phyloP scores from a whole-genome alignment of 805 yeast species.

The Brettanomyces bruxellensis region DNA sequence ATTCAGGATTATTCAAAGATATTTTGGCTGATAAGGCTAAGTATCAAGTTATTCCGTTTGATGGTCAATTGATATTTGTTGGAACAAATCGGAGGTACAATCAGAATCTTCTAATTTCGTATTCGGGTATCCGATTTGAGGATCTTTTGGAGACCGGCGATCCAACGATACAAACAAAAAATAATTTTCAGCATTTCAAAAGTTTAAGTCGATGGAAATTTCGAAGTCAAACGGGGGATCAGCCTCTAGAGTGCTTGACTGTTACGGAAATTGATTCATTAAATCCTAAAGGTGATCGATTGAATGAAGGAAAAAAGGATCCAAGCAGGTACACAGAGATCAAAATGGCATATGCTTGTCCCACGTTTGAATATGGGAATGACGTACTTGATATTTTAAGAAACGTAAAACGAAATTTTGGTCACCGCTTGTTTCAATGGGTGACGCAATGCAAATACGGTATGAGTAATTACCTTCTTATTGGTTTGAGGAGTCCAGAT shows the following conservation, averaged over 20 bases:
- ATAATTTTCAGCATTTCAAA: conserved; percentile 1
- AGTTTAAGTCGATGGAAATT: background rate
- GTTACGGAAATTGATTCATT: conserved; percentile 1
- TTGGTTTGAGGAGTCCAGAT: background rate
- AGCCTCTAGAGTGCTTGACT: background rate
- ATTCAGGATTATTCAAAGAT: conserved; percentile 1
- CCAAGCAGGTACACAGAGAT: conserved; percentile 1
- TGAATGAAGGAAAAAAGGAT: background rate
- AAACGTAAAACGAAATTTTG: background rate
- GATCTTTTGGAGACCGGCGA: background rate
- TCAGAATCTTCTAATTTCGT: background rate
- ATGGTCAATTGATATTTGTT: conserved; percentile 1
- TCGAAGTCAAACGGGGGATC: background rate
- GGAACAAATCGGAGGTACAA: background rate
- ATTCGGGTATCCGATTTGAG: conserved; percentile 1
- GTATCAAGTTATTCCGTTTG: background rate
- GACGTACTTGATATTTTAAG: background rate
- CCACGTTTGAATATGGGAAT: background rate
- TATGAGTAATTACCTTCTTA: background rate
- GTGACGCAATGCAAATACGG: conserved; percentile 1
- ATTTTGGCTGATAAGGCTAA: background rate
- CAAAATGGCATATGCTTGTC: background rate
- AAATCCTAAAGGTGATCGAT: no score
- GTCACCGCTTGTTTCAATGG: background rate
- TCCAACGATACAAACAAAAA: background rate